Conservation (phyloP, 768 basidiomycete species). For the Mycena chlorophos region DNA sequence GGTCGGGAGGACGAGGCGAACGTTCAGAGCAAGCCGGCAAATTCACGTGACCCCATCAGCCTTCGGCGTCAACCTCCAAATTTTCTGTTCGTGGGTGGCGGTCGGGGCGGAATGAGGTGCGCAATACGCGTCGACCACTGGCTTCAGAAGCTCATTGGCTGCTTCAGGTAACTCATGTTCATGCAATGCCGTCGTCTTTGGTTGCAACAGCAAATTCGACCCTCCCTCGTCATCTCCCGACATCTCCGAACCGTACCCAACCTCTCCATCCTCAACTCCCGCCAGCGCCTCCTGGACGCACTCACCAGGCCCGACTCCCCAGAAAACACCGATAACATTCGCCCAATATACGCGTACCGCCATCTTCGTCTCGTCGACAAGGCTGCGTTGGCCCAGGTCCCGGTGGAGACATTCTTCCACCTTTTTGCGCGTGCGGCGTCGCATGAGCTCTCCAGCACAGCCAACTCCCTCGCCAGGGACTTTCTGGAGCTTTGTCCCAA, state of each 20-base stretch:
- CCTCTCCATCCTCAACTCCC: neutral
- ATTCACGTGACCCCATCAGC: too few species aligned
- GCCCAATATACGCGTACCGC: constrained; percentile 8
- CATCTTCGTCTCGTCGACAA: constrained; percentile 16
- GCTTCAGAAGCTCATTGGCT: neutral
- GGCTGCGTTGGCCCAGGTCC: constrained; percentile 8
- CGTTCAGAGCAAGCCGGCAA: too few species aligned
- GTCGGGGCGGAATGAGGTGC: constrained; percentile 56
- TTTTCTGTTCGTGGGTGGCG: neutral
- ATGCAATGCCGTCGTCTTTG: constrained; percentile 61
- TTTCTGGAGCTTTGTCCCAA: constrained; percentile 21
- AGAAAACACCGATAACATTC: neutral
- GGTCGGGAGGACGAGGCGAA: too few species aligned
- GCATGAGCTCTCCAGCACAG: constrained; percentile 15
- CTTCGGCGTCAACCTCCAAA: too few species aligned
- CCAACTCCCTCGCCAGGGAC: constrained; percentile 27
- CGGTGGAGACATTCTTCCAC: constrained; percentile 6
- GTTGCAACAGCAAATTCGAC: constrained; percentile 45
- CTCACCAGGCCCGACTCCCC: neutral
- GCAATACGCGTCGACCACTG: constrained; percentile 17
- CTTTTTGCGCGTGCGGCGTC: constrained; percentile 16
- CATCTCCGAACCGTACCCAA: constrained; percentile 2
- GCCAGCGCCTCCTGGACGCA: neutral
- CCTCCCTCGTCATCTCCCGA: constrained; percentile 17
- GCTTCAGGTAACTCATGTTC: constrained; percentile 68